These are phyloP conservation scores for Solanum arcanum DNA, from an alignment of 257 asterid species.

Conservation along the genomic window DNA sequence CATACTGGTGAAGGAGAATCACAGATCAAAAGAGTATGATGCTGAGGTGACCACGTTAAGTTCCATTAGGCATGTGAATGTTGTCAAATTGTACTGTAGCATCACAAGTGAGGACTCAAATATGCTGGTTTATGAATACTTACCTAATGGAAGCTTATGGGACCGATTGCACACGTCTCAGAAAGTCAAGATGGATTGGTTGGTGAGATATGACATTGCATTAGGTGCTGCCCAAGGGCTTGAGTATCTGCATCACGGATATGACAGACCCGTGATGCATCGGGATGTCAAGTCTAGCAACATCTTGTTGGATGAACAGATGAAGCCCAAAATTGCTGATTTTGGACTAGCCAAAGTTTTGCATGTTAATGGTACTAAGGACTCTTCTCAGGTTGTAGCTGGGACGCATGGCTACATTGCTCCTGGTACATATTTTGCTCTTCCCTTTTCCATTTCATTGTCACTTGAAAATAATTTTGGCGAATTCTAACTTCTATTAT, in stretches of 20 bases:
- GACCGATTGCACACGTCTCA: slow-evolving; percentile 13
- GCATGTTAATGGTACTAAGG: slow-evolving; percentile 7
- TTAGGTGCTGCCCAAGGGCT: slow-evolving; percentile 37
- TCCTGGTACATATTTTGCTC: slow-evolving; percentile 18
- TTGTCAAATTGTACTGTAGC: slow-evolving; percentile 35
- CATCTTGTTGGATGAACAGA: slow-evolving; percentile 27
- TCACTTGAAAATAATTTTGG: background rate
- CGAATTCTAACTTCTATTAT: background rate
- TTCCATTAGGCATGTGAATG: slow-evolving; percentile 34
- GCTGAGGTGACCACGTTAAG: slow-evolving; percentile 35
- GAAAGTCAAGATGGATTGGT: slow-evolving; percentile 32
- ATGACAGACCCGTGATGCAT: slow-evolving; percentile 24
- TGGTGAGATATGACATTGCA: slow-evolving; percentile 22
- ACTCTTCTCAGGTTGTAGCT: slow-evolving; percentile 17
- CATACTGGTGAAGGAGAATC: slow-evolving; percentile 10
- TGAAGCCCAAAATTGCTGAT: slow-evolving; percentile 38
- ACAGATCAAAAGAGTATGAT: slow-evolving; percentile 16
- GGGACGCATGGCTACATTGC: slow-evolving; percentile 41
- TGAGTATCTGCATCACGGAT: slow-evolving; percentile 40
- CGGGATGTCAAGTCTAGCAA: slow-evolving; percentile 43
- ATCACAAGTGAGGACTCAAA: slow-evolving; percentile 35
- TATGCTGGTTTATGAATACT: slow-evolving; percentile 29
- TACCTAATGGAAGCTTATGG: slow-evolving; percentile 39
- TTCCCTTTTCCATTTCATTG: background rate
- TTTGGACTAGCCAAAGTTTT: slow-evolving; percentile 34